Evolutionary conservation across 2,329 filamentous ascomycete species (phyloP).

Genomic region (Rosellinia necatrix): DNA sequence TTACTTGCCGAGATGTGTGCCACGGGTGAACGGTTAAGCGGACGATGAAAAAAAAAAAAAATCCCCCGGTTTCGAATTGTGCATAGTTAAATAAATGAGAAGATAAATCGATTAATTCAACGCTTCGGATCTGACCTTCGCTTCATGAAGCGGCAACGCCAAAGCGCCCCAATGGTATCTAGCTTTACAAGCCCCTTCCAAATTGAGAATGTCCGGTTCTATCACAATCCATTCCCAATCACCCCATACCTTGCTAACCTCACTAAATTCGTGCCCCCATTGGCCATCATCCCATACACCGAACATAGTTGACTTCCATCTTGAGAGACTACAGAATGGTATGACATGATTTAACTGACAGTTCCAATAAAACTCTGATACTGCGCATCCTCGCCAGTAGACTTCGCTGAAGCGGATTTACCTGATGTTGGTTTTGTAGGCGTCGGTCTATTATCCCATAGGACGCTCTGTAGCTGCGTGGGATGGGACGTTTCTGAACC

Average conservation of each 20-base stretch:
- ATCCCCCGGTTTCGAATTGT: neutral
- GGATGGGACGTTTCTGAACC: slow-evolving; percentile 30
- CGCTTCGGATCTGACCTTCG: neutral
- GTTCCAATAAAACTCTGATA: slow-evolving; percentile 52
- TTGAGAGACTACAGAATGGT: neutral
- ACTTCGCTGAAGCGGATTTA: slow-evolving; percentile 35
- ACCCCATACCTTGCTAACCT: neutral
- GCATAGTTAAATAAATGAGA: neutral
- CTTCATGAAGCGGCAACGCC: slow-evolving; percentile 21
- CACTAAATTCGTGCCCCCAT: neutral
- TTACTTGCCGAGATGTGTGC: slow-evolving; percentile 63
- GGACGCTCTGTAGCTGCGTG: slow-evolving; percentile 34
- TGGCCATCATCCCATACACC: neutral
- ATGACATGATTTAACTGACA: slow-evolving; percentile 39
- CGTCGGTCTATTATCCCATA: slow-evolving; percentile 43
- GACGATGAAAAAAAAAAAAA: slow-evolving; percentile 28
- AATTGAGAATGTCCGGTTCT: neutral
- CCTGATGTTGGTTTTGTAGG: slow-evolving; percentile 22
- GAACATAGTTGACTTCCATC: neutral
- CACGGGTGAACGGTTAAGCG: slow-evolving; percentile 54
- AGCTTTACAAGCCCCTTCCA: slow-evolving; percentile 6
- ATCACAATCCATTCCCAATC: neutral
- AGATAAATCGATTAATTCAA: neutral
- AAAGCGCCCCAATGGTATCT: slow-evolving; percentile 19
- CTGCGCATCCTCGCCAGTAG: slow-evolving; percentile 49